Evolutionary conservation across 2,329 filamentous ascomycete species (phyloP), one percentile per base, ranked within the genome.

Genomic region (Sphaerulina vaccinii): DNA sequence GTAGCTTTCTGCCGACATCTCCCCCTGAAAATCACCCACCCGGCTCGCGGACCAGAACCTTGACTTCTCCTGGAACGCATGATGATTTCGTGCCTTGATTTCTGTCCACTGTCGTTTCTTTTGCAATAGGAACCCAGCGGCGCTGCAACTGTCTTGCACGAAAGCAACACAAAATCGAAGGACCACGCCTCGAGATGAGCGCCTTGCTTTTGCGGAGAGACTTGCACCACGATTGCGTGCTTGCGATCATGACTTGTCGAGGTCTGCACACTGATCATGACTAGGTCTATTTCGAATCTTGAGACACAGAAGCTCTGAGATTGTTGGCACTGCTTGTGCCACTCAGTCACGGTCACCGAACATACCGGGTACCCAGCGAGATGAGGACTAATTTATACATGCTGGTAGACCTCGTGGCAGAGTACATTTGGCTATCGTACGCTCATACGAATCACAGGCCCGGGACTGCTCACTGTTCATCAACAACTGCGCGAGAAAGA

Each of bases 1-100:
- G 37, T 39, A 39, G 37, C 16, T 39, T 39, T 39, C 7, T 39
- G 37, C 37, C 37, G 37, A 39, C 37, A 21, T 18, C 19, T 39
- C 18, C 37, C 37, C 37, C 37, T 39, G 37, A 13, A 18, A 21
- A 39, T 39, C 37, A 18, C 37, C 16, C 16, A 18, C 27, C 27
- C 27, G 27, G 27, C 27, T 8, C 27, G 27, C 27, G 27, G 27
- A 13, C n/a, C 37, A 21, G 8, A 21, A 21, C 16, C 13, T 39
- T 21, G 16, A 10, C 37, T 13, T 18, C 16, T 11, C 9, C 37
- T 8, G 10, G 18, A 16, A 11, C 16, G n/a, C 35, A 11, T n/a
- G n/a, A 16, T 15, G 33, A 10, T 15, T 11, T n/a, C 7, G 36
- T 38, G 36, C 36, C 36, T 38, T 38, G 36, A 38, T 39, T 39